Percentiles rank a stretch among this genome's conserved stretches.
phyloP scores from a whole-genome alignment of 1,284 basidiomycete genomes.

The Trametes versicolor region DNA sequence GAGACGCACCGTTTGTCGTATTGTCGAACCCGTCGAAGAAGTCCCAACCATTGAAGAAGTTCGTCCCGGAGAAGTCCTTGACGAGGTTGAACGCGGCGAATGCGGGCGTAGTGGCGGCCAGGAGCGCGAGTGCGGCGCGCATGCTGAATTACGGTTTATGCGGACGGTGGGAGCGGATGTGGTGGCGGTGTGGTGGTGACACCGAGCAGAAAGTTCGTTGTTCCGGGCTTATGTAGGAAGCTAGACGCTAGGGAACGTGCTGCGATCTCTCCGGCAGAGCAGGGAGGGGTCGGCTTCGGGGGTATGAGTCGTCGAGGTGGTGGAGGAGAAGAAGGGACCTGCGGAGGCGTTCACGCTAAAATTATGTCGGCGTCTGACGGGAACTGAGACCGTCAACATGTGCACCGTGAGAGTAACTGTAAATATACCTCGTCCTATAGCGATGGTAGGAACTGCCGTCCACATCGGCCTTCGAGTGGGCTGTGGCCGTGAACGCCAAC shows the following conservation, averaged over 20 bases:
- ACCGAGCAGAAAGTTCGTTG: not conserved
- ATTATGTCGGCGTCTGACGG: slow-evolving; percentile 2
- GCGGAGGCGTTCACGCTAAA: not conserved
- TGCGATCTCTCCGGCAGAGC: not conserved
- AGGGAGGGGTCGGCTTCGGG: not conserved
- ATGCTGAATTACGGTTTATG: not conserved
- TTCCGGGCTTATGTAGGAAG: not conserved
- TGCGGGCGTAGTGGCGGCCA: slow-evolving; percentile 2
- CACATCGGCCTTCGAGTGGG: not conserved
- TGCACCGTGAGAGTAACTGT: slow-evolving; percentile 6
- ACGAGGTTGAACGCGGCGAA: slow-evolving; percentile 25
- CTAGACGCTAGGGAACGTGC: not conserved
- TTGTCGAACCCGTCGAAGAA: slow-evolving; percentile 65
- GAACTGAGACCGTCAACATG: slow-evolving; percentile 1
- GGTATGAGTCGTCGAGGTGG: slow-evolving; percentile 2
- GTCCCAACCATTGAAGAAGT: slow-evolving; percentile 64
- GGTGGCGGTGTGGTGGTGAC: slow-evolving; percentile 10
- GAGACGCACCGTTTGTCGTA: slow-evolving; percentile 49
- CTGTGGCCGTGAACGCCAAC: not conserved
- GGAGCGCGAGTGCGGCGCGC: slow-evolving; percentile 8
- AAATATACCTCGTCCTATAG: not conserved
- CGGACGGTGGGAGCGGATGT: not conserved
- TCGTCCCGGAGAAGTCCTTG: slow-evolving; percentile 50
- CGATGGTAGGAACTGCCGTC: not conserved
- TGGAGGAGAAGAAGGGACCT: slow-evolving; percentile 1